These are phyloP conservation scores for Cladosporium sphaerospermum DNA, from an alignment of 2,329 filamentous ascomycete species.

Conservation along the genomic window DNA sequence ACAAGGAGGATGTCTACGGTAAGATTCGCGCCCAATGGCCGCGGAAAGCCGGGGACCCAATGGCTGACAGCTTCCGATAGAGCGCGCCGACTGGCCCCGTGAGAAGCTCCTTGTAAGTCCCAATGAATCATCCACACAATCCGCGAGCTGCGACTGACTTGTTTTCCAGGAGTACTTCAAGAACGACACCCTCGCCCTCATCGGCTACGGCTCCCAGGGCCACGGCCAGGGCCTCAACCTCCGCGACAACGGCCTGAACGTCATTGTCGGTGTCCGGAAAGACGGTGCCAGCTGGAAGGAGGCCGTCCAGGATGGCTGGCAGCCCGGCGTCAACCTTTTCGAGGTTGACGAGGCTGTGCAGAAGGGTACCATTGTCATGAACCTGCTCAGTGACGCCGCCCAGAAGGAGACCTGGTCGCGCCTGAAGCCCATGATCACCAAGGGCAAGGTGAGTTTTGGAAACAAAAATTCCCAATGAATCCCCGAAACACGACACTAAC, in stretches of 20 bases:
- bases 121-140: background rate
- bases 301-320: constrained; percentile 93
- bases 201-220: constrained; percentile 96
- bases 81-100: constrained; percentile 96
- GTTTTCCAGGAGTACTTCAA: constrained; percentile 88
- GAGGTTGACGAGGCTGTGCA: constrained; percentile 94
- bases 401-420: constrained; percentile 98
- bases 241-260: constrained; percentile 98
- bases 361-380: constrained; percentile 95
- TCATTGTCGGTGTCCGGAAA: constrained; percentile 98
- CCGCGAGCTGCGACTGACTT: constrained; percentile 1
- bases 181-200: constrained; percentile 97
- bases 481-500: background rate
- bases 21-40: constrained; percentile 27
- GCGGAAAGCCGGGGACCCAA: constrained; percentile 5
- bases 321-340: constrained; percentile 97
- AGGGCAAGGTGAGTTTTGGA: constrained; percentile 74
- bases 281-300: constrained; percentile 98
- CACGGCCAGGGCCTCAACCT: constrained; percentile 99
- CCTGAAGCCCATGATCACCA: constrained; percentile 95
- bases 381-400: constrained; percentile 94
- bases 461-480: too few species aligned
- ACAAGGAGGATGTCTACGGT: constrained; percentile 93
- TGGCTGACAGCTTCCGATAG: constrained; percentile 44
- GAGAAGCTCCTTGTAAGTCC: constrained; percentile 86